A percentile compares a stretch with the other conserved stretches of the same genome.
phyloP scores from a whole-genome alignment of 768 basidiomycete genomes.

The Mycena metata region DNA sequence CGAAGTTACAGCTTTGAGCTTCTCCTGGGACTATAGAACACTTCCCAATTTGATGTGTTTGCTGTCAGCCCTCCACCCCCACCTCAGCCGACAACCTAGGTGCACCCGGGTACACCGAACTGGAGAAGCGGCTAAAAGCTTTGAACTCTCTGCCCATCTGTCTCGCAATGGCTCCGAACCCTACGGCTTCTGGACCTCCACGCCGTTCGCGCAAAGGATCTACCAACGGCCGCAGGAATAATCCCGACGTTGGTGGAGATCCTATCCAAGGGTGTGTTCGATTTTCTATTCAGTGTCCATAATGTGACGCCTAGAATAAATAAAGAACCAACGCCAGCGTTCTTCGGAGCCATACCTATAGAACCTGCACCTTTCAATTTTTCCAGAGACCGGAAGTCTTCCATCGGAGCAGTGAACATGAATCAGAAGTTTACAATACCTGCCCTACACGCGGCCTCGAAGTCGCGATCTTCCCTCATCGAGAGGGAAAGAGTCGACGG shows the following conservation, averaged over 20 bases:
- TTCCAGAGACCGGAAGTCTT: conserved; percentile 23
- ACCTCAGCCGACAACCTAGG: no score
- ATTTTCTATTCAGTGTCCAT: no score
- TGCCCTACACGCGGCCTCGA: conserved; percentile 17
- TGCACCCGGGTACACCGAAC: no score
- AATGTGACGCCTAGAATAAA: background rate
- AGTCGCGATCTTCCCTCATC: conserved; percentile 23
- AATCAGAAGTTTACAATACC: background rate
- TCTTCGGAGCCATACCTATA: conserved; percentile 22
- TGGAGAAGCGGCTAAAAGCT: no score
- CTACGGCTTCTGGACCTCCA: no score
- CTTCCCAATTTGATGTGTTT: conserved; percentile 10
- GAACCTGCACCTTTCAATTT: background rate
- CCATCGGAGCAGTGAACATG: conserved; percentile 17
- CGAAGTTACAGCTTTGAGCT: background rate
- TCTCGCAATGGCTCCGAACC: no score
- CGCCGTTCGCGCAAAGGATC: no score
- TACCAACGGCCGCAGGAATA: background rate
- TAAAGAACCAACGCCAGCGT: no score
- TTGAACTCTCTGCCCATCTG: no score
- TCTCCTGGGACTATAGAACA: conserved; percentile 19
- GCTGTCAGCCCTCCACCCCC: no score
- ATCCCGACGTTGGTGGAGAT: background rate
- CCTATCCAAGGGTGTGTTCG: background rate
- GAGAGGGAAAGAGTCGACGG: background rate